Conservation (phyloP, 768 basidiomycete species). For the Lactarius tabidus region DNA sequence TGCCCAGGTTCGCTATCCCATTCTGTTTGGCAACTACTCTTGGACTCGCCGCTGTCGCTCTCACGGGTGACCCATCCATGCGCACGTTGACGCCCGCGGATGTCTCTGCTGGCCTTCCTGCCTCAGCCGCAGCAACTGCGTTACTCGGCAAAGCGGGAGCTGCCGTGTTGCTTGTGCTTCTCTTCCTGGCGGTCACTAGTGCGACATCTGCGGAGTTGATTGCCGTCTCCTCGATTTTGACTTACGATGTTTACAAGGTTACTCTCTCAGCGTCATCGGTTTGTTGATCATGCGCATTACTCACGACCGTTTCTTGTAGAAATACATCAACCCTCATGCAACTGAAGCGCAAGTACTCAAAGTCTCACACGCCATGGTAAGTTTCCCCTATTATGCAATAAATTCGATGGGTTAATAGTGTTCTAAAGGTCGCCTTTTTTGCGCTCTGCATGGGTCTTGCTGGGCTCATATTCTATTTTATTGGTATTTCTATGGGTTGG, state of each 20-base stretch:
- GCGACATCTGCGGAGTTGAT: slow-evolving; percentile 90
- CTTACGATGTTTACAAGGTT: slow-evolving; percentile 83
- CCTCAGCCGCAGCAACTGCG: slow-evolving; percentile 78
- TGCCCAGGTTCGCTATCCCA: slow-evolving; percentile 71
- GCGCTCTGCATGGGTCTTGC: slow-evolving; percentile 79
- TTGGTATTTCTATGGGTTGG: slow-evolving; percentile 92
- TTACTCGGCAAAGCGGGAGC: slow-evolving; percentile 79
- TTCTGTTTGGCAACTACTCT: slow-evolving; percentile 84
- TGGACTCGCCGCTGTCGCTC: slow-evolving; percentile 83
- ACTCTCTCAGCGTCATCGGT: not conserved
- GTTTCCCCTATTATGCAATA: slow-evolving; percentile 17
- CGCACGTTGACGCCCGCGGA: slow-evolving; percentile 50
- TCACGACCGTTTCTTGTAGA: slow-evolving; percentile 34
- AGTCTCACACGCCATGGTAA: slow-evolving; percentile 63
- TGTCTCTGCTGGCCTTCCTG: slow-evolving; percentile 84
- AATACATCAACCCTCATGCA: slow-evolving; percentile 78
- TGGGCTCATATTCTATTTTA: slow-evolving; percentile 82
- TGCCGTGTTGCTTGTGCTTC: slow-evolving; percentile 67
- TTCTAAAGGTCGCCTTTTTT: slow-evolving; percentile 55
- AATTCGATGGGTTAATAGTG: not conserved
- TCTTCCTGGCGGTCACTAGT: slow-evolving; percentile 84
- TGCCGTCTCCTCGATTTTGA: slow-evolving; percentile 78
- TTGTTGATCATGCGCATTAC: not conserved
- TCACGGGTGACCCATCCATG: slow-evolving; percentile 58
- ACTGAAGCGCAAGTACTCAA: slow-evolving; percentile 67